Evolutionary conservation across 2,329 filamentous ascomycete species (phyloP).

Genomic region (Cephalotrichum gorgonifer): DNA sequence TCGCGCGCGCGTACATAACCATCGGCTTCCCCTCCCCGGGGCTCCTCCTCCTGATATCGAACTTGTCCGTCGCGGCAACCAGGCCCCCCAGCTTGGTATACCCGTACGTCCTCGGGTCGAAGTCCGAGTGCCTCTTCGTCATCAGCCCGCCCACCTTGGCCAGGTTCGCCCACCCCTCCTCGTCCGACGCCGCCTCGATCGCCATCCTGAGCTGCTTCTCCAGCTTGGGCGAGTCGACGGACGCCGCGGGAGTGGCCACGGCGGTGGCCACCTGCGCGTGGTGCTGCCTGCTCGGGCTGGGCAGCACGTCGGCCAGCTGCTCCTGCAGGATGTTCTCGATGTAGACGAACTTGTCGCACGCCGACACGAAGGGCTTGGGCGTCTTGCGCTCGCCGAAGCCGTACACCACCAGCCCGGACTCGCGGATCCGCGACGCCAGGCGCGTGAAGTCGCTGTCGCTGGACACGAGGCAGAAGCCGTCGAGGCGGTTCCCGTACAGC

Average conservation of each 20-base stretch:
- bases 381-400: slow-evolving; percentile 22
- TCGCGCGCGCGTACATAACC: not conserved
- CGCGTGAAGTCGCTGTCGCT: slow-evolving; percentile 26
- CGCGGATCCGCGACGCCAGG: slow-evolving; percentile 21
- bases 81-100: slow-evolving; percentile 14
- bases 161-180: slow-evolving; percentile 18
- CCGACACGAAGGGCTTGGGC: slow-evolving; percentile 18
- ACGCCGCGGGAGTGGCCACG: no score
- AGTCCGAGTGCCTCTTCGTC: slow-evolving; percentile 16
- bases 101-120: slow-evolving; percentile 18
- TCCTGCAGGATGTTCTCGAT: slow-evolving; percentile 10
- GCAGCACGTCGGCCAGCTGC: slow-evolving; percentile 1
- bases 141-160: slow-evolving; percentile 15
- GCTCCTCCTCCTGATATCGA: not conserved
- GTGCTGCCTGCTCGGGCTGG: slow-evolving; percentile 4
- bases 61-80: not conserved
- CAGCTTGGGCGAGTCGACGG: slow-evolving; percentile 1
- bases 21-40: not conserved
- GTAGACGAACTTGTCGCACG: slow-evolving; percentile 23
- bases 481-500: slow-evolving; percentile 19
- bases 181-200: slow-evolving; percentile 11
- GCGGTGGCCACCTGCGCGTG: not conserved
- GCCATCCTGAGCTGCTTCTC: slow-evolving; percentile 9
- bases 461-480: slow-evolving; percentile 22
- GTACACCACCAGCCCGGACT: slow-evolving; percentile 19